Evolutionary conservation across 805 yeast species (phyloP).

Genomic region (Grigorovia humatica): DNA sequence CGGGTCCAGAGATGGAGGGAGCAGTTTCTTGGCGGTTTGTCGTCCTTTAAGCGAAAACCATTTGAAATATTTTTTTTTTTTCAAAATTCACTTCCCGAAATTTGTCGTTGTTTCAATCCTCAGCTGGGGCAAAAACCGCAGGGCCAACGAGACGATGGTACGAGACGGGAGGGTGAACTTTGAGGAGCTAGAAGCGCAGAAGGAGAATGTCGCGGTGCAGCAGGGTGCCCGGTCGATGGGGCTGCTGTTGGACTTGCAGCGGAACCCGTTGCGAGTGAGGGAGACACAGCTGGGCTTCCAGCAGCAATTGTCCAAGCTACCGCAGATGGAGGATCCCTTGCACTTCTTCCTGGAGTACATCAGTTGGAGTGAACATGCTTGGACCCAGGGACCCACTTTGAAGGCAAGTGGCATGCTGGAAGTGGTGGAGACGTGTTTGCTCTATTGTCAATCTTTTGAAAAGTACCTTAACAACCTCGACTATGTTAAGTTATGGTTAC

Average conservation of each 20-base stretch:
- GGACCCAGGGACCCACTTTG: constrained; percentile 51
- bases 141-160: neutral
- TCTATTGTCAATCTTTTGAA: constrained; percentile 49
- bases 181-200: constrained; percentile 45
- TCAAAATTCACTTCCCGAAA: neutral
- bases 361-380: constrained; percentile 53
- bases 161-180: constrained; percentile 20
- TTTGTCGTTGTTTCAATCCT: neutral
- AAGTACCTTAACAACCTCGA: constrained; percentile 74
- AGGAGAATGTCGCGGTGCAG: constrained; percentile 66
- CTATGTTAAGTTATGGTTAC: constrained; percentile 70
- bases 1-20: neutral
- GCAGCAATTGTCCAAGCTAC: constrained; percentile 32
- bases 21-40: neutral
- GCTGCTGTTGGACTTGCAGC: constrained; percentile 28
- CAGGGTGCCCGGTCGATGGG: constrained; percentile 59
- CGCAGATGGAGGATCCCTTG: constrained; percentile 71
- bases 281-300: neutral
- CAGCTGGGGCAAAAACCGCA: neutral
- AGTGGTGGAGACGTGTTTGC: constrained; percentile 61
- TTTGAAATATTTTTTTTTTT: too few relatives aligned
- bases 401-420: constrained; percentile 55
- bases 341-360: constrained; percentile 62
- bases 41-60: neutral
- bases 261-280: constrained; percentile 16